Evolutionary conservation across 2,329 filamentous ascomycete species (phyloP).

Genomic region (Ceratocystis cacaofunesta): DNA sequence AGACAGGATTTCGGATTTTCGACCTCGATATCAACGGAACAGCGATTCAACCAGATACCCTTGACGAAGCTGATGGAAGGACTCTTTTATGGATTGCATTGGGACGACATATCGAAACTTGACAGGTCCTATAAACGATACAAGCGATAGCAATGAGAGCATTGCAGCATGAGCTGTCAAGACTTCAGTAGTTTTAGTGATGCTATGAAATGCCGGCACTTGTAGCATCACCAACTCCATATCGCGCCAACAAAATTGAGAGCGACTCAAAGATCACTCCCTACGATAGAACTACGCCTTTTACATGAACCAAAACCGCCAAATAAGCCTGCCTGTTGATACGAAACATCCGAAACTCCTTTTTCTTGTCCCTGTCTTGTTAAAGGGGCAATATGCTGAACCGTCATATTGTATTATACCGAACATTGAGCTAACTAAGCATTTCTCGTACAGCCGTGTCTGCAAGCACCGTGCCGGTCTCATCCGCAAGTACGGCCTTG

Average conservation of each 20-base stretch:
- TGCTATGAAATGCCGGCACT: no score
- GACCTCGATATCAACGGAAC: no score
- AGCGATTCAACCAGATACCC: no score
- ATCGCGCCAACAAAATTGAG: not conserved
- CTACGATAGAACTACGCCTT: not conserved
- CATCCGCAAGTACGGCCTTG: slow-evolving; percentile 98
- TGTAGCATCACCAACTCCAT: not conserved
- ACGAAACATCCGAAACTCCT: slow-evolving; percentile 39
- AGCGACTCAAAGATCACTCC: not conserved
- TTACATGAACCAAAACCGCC: not conserved
- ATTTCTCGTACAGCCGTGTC: slow-evolving; percentile 36
- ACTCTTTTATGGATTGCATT: no score
- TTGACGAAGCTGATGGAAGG: no score
- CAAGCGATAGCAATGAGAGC: no score
- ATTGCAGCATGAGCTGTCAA: no score
- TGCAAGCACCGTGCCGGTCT: slow-evolving; percentile 95
- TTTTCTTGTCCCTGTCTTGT: slow-evolving; percentile 23
- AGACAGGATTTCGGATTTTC: no score
- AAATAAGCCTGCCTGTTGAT: not conserved
- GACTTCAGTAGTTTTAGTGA: no score
- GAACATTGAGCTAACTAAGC: slow-evolving; percentile 9
- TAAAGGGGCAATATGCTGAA: not conserved
- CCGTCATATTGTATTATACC: not conserved
- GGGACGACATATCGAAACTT: no score
- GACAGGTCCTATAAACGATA: no score